Conservation (phyloP, 2,329 filamentous ascomycete species). For the Macroventuria anomochaeta region DNA sequence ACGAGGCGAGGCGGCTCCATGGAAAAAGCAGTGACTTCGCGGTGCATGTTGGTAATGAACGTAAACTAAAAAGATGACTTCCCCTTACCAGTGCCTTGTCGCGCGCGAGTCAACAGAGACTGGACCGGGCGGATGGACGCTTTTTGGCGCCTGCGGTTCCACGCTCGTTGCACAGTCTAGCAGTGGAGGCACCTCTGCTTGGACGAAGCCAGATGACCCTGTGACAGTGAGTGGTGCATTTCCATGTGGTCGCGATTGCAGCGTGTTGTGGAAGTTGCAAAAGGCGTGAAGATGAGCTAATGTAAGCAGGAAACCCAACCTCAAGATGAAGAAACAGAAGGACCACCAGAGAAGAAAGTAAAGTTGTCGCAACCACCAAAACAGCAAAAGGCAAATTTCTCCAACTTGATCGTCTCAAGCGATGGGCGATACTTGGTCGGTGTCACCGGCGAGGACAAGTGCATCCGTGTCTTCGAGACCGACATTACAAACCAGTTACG, state of each 20-base stretch:
- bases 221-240: conserved; percentile 31
- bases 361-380: conserved; percentile 43
- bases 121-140: conserved; percentile 49
- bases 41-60: conserved; percentile 6
- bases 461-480: conserved; percentile 80
- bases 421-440: conserved; percentile 74
- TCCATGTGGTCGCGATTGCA: not conserved
- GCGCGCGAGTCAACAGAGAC: conserved; percentile 23
- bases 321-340: conserved; percentile 36
- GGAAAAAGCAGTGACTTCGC: conserved; percentile 13
- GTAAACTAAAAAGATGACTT: conserved; percentile 29
- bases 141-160: conserved; percentile 77
- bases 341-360: conserved; percentile 51
- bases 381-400: conserved; percentile 65
- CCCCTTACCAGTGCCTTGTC: conserved; percentile 52
- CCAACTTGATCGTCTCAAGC: conserved; percentile 68
- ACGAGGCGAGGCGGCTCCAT: conserved; percentile 17
- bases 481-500: conserved; percentile 65
- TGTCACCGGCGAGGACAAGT: conserved; percentile 91
- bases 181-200: conserved; percentile 39
- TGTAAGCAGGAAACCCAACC: conserved; percentile 21
- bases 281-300: conserved; percentile 19
- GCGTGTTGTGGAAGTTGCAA: not conserved
- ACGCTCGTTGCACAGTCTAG: conserved; percentile 64
- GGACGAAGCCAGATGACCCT: conserved; percentile 33